These are phyloP conservation scores for Peniophora sp. DNA, from an alignment of 1,284 basidiomycete species.

Conservation along the genomic window DNA sequence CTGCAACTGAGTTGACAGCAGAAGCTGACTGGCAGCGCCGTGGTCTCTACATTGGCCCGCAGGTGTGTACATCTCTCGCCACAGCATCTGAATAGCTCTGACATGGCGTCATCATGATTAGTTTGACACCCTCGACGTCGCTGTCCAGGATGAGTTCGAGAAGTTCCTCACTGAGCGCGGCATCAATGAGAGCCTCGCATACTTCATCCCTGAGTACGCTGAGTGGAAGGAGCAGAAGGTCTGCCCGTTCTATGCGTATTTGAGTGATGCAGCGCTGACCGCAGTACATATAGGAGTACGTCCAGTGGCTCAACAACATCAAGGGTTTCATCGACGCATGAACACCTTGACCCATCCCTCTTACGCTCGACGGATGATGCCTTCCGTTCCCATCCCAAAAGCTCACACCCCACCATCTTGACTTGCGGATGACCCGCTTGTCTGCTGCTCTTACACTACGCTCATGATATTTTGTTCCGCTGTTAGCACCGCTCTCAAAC, in stretches of 20 bases:
- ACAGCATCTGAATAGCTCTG: background rate
- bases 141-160: conserved; percentile 84
- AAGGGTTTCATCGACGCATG: conserved; percentile 78
- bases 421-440: too few relatives aligned
- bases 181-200: conserved; percentile 73
- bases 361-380: background rate
- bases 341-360: conserved; percentile 2
- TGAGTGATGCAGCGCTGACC: conserved; percentile 3
- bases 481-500: too few relatives aligned
- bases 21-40: conserved; percentile 93
- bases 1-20: conserved; percentile 75
- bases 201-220: conserved; percentile 80
- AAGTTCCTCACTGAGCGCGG: conserved; percentile 82
- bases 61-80: conserved; percentile 36
- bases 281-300: conserved; percentile 66
- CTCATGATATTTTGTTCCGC: too few relatives aligned
- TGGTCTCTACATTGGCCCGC: conserved; percentile 87
- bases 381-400: too few relatives aligned
- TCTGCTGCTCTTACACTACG: too few relatives aligned
- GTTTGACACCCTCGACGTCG: conserved; percentile 88
- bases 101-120: conserved; percentile 18
- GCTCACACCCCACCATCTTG: too few relatives aligned
- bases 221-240: conserved; percentile 90
- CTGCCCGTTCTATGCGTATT: conserved; percentile 12
- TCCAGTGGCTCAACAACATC: conserved; percentile 81